phyloP scores from a whole-genome alignment of 1,284 basidiomycete species.

The Cryptococcus sp. region DNA sequence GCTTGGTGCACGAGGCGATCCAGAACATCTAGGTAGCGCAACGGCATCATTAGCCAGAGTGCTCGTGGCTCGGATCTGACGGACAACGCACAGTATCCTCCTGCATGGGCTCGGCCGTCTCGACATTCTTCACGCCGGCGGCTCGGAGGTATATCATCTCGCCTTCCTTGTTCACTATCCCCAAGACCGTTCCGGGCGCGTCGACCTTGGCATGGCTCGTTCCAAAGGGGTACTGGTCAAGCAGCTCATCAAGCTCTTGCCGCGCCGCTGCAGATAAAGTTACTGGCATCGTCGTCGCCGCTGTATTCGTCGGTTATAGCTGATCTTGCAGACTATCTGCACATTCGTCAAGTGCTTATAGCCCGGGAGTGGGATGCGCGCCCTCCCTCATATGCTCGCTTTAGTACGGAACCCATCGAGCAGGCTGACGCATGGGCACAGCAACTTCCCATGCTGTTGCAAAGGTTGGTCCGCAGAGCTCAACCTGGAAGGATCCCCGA shows the following conservation, averaged over 20 bases:
- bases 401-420: too few relatives aligned
- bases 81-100: constrained; percentile 15
- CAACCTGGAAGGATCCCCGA: too few relatives aligned
- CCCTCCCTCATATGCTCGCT: too few relatives aligned
- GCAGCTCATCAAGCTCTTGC: constrained; percentile 12
- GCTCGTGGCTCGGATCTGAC: too few relatives aligned
- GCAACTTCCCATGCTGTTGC: too few relatives aligned
- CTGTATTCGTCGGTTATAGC: not conserved
- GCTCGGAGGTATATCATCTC: constrained; percentile 14
- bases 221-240: constrained; percentile 6
- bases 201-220: constrained; percentile 1
- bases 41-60: not conserved
- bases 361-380: too few relatives aligned
- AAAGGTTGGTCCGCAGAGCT: too few relatives aligned
- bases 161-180: constrained; percentile 14
- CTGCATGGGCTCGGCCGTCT: constrained; percentile 15
- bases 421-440: too few relatives aligned
- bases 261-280: constrained; percentile 9
- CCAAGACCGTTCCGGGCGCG: constrained; percentile 15
- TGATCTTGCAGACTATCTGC: too few relatives aligned
- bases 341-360: too few relatives aligned
- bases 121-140: constrained; percentile 14
- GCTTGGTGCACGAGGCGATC: constrained; percentile 40
- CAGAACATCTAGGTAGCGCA: constrained; percentile 19
- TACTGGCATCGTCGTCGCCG: constrained; percentile 16